Evolutionary conservation across 2,329 filamentous ascomycete genomes (phyloP), one percentile per base, ranked within the genome.

Genomic region (Dendrostoma leiphaemia): DNA sequence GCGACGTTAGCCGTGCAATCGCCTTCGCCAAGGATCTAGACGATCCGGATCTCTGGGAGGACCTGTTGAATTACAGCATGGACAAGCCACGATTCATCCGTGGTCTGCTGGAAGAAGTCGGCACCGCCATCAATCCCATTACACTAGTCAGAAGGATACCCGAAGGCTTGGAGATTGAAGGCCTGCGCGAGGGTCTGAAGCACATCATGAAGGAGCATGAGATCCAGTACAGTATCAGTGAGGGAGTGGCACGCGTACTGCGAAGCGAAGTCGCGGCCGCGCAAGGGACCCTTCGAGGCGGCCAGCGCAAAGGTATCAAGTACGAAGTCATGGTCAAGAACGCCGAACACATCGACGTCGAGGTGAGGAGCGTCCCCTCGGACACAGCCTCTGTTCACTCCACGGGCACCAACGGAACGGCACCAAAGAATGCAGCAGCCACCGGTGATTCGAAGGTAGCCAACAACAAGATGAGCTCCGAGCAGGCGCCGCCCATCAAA

Each of bases 151-250:
- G 89, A 13, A 84, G 92, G 5, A 99, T 99, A 26, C 94, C 94
- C 0, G 91, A 95, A 65, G 92, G 94, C 0, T 78, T 99, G 0
- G 91, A 97, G 67, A 95, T 99, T 12, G 88, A 94, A 62, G 94
- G 94, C 0, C 77, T 99, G 6, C 81, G 91, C 55, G 90, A 96
- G 59, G 94, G 93, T 0, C 80, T 99, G 3, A 88, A 88, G 41
- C 88, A 92, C 54, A 91, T 99, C 76, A 89, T 99, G 67, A 88
- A 93, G 63, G 94, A 99, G 70, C 92, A 97, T 67, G 94, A 97
- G 66, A 89, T 99, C 41, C 94, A 97, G 72, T 85, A 90, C 67
- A 94, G 89, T 63, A 97, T 99, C 66, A 93, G 89, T 60, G 86
- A 88, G 40, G 94, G 94, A 1, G 94, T 95, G 3, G 92, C 94